Conservation (phyloP, 805 yeast genomes). For the Metschnikowia vanudenii region DNA sequence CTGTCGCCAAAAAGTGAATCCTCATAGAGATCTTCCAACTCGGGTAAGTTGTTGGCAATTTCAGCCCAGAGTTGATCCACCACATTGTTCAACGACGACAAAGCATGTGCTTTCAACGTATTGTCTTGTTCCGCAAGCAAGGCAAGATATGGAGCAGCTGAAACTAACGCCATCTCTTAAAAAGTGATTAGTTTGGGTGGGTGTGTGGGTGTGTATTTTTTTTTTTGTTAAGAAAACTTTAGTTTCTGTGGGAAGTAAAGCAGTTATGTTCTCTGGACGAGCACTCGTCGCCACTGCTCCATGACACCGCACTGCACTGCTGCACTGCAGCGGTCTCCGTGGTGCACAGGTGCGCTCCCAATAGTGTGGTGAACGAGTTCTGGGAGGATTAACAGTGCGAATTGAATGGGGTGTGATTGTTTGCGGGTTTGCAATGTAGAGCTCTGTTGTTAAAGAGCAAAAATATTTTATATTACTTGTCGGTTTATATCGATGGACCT, state of each 20-base stretch:
- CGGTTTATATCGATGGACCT: too few relatives aligned
- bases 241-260: neutral
- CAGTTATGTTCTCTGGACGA: conserved; percentile 2
- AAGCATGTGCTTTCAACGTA: conserved; percentile 76
- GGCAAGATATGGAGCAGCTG: conserved; percentile 92
- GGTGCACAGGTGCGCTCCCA: conserved; percentile 7
- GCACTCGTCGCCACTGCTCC: conserved; percentile 5
- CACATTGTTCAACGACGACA: conserved; percentile 71
- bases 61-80: conserved; percentile 97
- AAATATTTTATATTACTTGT: too few relatives aligned
- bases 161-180: conserved; percentile 57
- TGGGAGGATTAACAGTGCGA: neutral
- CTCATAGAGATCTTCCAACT: conserved; percentile 89
- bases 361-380: neutral
- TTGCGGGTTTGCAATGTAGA: neutral
- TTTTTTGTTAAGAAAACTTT: neutral
- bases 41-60: conserved; percentile 84
- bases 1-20: conserved; percentile 75
- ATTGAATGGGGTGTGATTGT: neutral
- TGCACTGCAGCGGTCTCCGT: neutral
- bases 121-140: conserved; percentile 80
- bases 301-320: conserved; percentile 2
- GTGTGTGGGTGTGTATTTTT: neutral
- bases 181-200: too few relatives aligned
- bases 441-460: too few relatives aligned